Evolutionary conservation across 2,329 filamentous ascomycete species (phyloP), one percentile per base, ranked within the genome.

Genomic region (Gnomoniopsis sp.): DNA sequence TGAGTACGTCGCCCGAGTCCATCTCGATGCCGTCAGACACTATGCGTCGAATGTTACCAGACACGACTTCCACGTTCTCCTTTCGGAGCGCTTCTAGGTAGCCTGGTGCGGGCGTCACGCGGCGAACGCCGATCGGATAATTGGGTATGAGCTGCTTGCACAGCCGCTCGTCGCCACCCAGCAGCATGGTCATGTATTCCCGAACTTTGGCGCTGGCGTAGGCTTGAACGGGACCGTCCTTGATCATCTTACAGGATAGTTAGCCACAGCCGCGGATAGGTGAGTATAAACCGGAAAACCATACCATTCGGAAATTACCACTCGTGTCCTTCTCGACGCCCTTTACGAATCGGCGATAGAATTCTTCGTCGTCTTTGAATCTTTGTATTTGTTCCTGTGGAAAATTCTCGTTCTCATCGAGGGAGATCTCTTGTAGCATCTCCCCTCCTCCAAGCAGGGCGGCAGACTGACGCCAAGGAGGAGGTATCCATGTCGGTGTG

Each of bases 81-180:
- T 74, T 69, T 2, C 72, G 72, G 26, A 83, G 58, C 0, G 77
- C 72, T 55, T 77, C 74, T 3, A 84, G 72, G 58, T 83, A 84
- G 0, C 75, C 72, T 2, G 78, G 75, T 0, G 77, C 80, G 0
- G 79, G 81, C 0, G 79, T 84, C 64, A 82, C 74, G 46, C 79
- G 71, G 57, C 77, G 73, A 62, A 75, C 79, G 0, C 79, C 79
- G 0, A 82, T 69, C 1, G 78, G 74, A 23, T 75, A 82, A 21
- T 75, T 68, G 0, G 82, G 82, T 47, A 83, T 81, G 15, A 85
- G 67, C 22, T 75, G 73, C 56, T 78, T 72, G 69, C 79, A 79
- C 11, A 85, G 79, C 54, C 69, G 68, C 62, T 79, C 72, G 63
- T 85, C 75, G 3, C 77, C 73, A n/a, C 73, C 72, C 10, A 83